phyloP scores from a whole-genome alignment of 768 basidiomycete species.

The Asterophora lycoperdoides region DNA sequence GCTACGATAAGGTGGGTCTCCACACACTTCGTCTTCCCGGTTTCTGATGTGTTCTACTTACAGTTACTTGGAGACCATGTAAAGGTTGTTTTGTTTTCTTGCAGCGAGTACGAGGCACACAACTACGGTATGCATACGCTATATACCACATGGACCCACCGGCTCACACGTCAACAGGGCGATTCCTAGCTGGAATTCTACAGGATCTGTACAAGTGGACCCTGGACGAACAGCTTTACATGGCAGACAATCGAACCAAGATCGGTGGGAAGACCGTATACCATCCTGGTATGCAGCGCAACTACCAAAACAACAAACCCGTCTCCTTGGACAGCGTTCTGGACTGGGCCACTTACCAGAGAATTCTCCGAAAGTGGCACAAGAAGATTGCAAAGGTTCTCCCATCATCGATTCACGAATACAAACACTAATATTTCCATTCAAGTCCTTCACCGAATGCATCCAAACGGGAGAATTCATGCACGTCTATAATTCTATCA shows the following conservation, averaged over 20 bases:
- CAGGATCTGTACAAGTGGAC: conserved; percentile 79
- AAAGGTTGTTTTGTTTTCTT: conserved; percentile 82
- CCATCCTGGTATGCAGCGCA: conserved; percentile 68
- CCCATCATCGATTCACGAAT: background rate
- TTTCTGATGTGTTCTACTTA: conserved; percentile 5
- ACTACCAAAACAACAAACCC: conserved; percentile 38
- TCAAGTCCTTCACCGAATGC: conserved; percentile 72
- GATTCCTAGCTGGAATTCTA: conserved; percentile 79
- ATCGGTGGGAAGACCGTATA: conserved; percentile 53
- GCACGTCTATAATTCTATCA: conserved; percentile 96
- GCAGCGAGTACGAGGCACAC: conserved; percentile 93
- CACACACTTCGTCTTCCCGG: background rate
- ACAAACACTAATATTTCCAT: background rate
- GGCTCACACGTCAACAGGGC: conserved; percentile 47
- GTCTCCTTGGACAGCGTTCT: conserved; percentile 51
- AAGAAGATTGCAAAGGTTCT: conserved; percentile 64
- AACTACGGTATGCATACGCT: conserved; percentile 69
- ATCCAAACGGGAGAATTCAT: conserved; percentile 90
- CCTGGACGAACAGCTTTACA: conserved; percentile 65
- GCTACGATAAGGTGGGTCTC: conserved; percentile 69
- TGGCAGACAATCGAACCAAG: conserved; percentile 67
- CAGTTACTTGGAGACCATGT: conserved; percentile 85
- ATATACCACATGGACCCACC: background rate
- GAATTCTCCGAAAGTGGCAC: conserved; percentile 81
- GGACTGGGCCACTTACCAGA: conserved; percentile 66